Evolutionary conservation across 2,329 filamentous ascomycete genomes (phyloP).

Genomic region (Colletotrichum neosansevieriae): DNA sequence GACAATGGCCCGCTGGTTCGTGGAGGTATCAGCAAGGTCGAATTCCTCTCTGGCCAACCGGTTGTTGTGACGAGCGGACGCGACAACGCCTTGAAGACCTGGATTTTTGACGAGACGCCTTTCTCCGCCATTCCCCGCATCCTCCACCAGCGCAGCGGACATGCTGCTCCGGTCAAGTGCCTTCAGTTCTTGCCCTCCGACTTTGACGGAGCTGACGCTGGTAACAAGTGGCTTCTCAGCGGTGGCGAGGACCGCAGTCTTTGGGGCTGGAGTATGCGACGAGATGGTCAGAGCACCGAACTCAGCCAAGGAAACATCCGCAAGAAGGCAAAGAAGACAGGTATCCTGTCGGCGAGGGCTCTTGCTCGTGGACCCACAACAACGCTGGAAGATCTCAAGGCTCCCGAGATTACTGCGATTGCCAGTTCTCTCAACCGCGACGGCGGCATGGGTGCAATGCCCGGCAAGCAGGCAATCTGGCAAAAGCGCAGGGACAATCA

Average conservation of each 20-base stretch:
- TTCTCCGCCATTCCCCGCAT: constrained; percentile 89
- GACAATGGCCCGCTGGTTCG: constrained; percentile 66
- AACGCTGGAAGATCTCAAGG: constrained; percentile 82
- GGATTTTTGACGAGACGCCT: constrained; percentile 94
- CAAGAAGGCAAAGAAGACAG: constrained; percentile 89
- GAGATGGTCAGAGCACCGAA: constrained; percentile 93
- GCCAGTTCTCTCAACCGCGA: constrained; percentile 94
- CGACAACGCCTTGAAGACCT: constrained; percentile 94
- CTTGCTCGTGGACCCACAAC: constrained; percentile 71
- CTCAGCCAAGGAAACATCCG: constrained; percentile 90
- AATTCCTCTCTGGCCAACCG: constrained; percentile 90
- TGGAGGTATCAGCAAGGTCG: constrained; percentile 86
- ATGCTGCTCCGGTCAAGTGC: constrained; percentile 86
- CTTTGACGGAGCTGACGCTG: constrained; percentile 88
- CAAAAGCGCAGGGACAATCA: constrained; percentile 77
- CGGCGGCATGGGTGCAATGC: constrained; percentile 88
- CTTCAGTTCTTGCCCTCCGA: constrained; percentile 88
- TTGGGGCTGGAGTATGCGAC: constrained; percentile 95
- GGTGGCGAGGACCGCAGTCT: constrained; percentile 90
- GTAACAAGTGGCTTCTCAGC: constrained; percentile 94
- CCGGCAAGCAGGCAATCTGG: constrained; percentile 85
- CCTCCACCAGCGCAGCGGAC: constrained; percentile 87
- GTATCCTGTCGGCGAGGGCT: constrained; percentile 72
- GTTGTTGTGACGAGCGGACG: constrained; percentile 90
- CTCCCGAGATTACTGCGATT: constrained; percentile 90